Base-by-base conservation (phyloP, 1,139 yeast species). In the Lizanozyma gosingica region DNA sequence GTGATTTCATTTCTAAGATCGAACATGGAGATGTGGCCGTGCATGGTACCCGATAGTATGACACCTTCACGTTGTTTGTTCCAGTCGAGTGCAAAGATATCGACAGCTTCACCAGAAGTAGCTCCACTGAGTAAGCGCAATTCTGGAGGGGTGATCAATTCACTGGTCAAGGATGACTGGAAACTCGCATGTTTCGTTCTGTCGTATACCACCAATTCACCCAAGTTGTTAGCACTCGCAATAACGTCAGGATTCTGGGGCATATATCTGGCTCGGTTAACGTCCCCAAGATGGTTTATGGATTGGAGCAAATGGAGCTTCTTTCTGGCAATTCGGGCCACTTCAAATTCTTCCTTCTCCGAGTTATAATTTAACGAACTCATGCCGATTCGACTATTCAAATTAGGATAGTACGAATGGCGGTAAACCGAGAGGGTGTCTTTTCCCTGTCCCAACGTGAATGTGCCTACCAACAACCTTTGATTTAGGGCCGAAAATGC, bases 241-340 rank as follows among this genome's bases (percentile, higher is more conserved):
- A 71, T 52, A 1, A 71, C 57, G 43, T 71, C 71, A 8, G 75
- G 74, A 42, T 69, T 71, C 46, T 70, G 76, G 4, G 72, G 72
- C 72, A 67, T 66, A 42, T 61, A 68, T 33, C 58, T 54, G 15
- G 62, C 59, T 42, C 59, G 60, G 48, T 70, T 69, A 33, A 71
- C 73, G 46, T 71, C 76, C 1, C 76, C 76, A 1, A 46, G 45
- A 45, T 70, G 75, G 43, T 63, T 67, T 36, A 71, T 67, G 38
- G 62, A 60, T 49, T 70, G 76, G 6, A 67, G 49, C 9, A 57
- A 60, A 37, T 57, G 56, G 14, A 60, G 44, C 47, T 61, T 62
- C 37, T 57, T 55, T 41, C 56, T 56, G 8, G 60, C 40, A 1
- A 62, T 54, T 1, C 60, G 54, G 4, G 54, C 49, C 37, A 68